These are phyloP conservation scores for Pyrenopolyporus hunteri DNA, from an alignment of 495 filamentous ascomycete genomes.

Conservation along the genomic window DNA sequence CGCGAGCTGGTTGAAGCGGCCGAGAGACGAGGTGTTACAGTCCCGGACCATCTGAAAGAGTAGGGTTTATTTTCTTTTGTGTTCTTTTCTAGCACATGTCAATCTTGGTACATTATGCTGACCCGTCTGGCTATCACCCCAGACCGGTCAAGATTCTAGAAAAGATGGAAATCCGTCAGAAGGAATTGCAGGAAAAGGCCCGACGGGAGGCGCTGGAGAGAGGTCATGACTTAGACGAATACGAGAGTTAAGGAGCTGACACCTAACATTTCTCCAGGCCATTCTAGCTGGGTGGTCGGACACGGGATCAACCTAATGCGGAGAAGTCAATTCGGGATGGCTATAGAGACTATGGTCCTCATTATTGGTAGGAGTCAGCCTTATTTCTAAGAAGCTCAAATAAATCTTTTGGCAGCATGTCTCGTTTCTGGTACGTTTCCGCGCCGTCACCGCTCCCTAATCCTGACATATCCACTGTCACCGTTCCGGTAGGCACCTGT, in stretches of 20 bases:
- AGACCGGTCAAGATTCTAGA: constrained; percentile 33
- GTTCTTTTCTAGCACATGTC: neutral
- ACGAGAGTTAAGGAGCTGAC: constrained; percentile 17
- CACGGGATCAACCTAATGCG: neutral
- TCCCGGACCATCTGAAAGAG: constrained; percentile 49
- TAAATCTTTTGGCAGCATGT: constrained; percentile 46
- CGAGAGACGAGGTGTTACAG: constrained; percentile 63
- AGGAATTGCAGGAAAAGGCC: constrained; percentile 20
- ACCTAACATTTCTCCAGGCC: neutral
- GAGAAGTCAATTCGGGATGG: neutral
- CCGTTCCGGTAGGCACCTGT: constrained; percentile 46
- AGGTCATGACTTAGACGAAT: constrained; percentile 21
- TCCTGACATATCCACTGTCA: constrained; percentile 45
- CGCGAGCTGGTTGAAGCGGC: constrained; percentile 66
- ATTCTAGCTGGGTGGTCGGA: neutral
- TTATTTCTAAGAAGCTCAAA: constrained; percentile 43
- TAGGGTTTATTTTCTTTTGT: constrained; percentile 9
- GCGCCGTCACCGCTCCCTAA: constrained; percentile 10
- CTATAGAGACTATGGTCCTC: constrained; percentile 6
- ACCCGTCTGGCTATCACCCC: neutral
- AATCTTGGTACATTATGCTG: constrained; percentile 10
- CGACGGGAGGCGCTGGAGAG: constrained; percentile 10
- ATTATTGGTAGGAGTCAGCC: constrained; percentile 43
- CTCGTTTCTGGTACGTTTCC: constrained; percentile 19
- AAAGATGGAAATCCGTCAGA: constrained; percentile 26